These are phyloP conservation scores for Phyllosticta citriasiana DNA, from an alignment of 2,329 filamentous ascomycete genomes.

Conservation along the genomic window DNA sequence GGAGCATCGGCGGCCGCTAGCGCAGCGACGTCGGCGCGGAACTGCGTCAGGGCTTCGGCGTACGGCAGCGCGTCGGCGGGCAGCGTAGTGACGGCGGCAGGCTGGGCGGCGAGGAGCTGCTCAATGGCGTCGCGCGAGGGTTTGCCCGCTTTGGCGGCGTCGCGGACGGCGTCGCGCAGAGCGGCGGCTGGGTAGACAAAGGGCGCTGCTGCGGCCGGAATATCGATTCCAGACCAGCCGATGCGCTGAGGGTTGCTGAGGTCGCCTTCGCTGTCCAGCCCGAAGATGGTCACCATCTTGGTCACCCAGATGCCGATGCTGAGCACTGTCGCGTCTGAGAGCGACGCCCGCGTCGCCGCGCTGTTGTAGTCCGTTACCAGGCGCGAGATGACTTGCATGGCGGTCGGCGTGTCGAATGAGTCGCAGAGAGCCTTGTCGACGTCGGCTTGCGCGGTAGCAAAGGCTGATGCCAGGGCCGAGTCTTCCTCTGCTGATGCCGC, in stretches of 20 bases:
- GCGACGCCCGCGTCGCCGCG: slow-evolving; percentile 24
- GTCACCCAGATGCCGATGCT: slow-evolving; percentile 69
- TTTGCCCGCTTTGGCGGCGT: slow-evolving; percentile 42
- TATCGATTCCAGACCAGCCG: slow-evolving; percentile 56
- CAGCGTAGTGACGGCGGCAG: slow-evolving; percentile 16
- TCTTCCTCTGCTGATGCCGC: slow-evolving; percentile 24
- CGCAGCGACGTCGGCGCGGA: slow-evolving; percentile 52
- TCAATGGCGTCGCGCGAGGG: slow-evolving; percentile 23
- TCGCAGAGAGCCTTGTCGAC: slow-evolving; percentile 61
- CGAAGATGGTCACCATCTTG: slow-evolving; percentile 73
- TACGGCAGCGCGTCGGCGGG: slow-evolving; percentile 32
- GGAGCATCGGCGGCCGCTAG: slow-evolving; percentile 40
- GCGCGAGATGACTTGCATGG: slow-evolving; percentile 68
- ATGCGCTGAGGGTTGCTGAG: slow-evolving; percentile 36
- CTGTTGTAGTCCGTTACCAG: slow-evolving; percentile 70
- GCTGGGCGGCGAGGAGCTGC: slow-evolving; percentile 19
- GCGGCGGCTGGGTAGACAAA: slow-evolving; percentile 51
- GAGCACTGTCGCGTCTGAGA: slow-evolving; percentile 40
- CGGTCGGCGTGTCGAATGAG: slow-evolving; percentile 77
- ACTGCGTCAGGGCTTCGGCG: slow-evolving; percentile 38
- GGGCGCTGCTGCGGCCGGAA: slow-evolving; percentile 48
- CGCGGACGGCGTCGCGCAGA: slow-evolving; percentile 48
- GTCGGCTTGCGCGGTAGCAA: slow-evolving; percentile 46
- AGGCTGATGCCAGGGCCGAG: slow-evolving; percentile 35
- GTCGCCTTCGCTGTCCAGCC: slow-evolving; percentile 53